phyloP scores from a whole-genome alignment of 768 basidiomycete species.

The Kwoniella europaea region DNA sequence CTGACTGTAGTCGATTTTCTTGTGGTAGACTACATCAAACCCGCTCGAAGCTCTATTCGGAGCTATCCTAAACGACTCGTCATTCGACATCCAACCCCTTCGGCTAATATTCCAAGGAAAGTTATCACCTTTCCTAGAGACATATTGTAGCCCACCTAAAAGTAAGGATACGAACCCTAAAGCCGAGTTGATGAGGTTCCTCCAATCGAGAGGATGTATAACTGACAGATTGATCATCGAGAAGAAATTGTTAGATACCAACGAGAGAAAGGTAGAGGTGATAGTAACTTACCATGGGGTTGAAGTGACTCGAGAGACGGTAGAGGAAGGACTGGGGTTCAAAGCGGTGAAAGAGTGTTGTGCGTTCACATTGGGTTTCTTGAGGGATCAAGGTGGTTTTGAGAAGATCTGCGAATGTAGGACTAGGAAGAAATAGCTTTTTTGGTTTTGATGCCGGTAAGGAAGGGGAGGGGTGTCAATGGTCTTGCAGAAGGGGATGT shows the following conservation, averaged over 20 bases:
- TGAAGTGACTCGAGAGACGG: conserved; percentile 3
- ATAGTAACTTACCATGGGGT: conserved; percentile 25
- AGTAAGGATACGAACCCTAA: conserved; percentile 30
- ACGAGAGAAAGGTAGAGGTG: conserved; percentile 7
- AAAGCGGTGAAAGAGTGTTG: conserved; percentile 1
- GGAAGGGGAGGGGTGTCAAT: background rate
- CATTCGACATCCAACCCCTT: conserved; percentile 18
- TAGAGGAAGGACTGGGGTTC: background rate
- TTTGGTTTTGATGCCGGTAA: background rate
- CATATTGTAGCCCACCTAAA: conserved; percentile 32
- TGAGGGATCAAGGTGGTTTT: conserved; percentile 10
- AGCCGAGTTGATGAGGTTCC: conserved; percentile 22
- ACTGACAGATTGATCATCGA: conserved; percentile 14
- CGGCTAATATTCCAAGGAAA: conserved; percentile 24
- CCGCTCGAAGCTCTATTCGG: conserved; percentile 39
- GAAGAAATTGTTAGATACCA: background rate
- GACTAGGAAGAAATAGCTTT: conserved; percentile 6
- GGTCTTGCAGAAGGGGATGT: background rate
- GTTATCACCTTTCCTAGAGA: conserved; percentile 37
- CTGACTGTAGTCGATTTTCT: background rate
- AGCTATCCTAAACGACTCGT: conserved; percentile 35
- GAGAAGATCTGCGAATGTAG: conserved; percentile 12
- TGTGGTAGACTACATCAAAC: conserved; percentile 20
- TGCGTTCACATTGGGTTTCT: background rate
- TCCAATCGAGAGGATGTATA: conserved; percentile 31